A percentile compares a stretch with the other conserved stretches of the same genome.
Conservation (phyloP, 2,329 filamentous ascomycete species). For the Zymoseptoria brevis region DNA sequence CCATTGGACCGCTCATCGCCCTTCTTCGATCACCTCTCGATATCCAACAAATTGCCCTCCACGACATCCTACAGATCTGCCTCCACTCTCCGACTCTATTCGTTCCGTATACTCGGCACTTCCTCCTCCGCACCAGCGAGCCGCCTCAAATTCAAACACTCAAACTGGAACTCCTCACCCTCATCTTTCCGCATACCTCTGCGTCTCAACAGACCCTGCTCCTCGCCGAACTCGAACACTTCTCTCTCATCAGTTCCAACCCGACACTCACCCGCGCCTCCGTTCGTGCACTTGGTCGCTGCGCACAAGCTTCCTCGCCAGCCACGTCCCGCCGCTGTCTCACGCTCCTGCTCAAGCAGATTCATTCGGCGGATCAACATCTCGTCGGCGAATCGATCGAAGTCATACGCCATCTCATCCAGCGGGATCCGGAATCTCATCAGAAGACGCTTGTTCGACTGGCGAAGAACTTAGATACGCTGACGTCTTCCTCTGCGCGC, state of each 20-base stretch:
- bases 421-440: slow-evolving; percentile 76
- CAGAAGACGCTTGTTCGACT: slow-evolving; percentile 77
- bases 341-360: slow-evolving; percentile 73
- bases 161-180: slow-evolving; percentile 82
- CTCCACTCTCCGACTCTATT: slow-evolving; percentile 70
- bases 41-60: slow-evolving; percentile 80
- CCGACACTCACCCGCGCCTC: slow-evolving; percentile 76
- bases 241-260: slow-evolving; percentile 62
- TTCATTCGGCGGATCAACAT: slow-evolving; percentile 78
- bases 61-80: slow-evolving; percentile 92
- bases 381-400: slow-evolving; percentile 89
- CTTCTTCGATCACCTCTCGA: slow-evolving; percentile 77
- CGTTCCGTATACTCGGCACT: slow-evolving; percentile 79
- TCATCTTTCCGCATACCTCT: slow-evolving; percentile 80
- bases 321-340: slow-evolving; percentile 70
- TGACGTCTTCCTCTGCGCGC: slow-evolving; percentile 77
- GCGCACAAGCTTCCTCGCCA: slow-evolving; percentile 65
- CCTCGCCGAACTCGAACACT: slow-evolving; percentile 88
- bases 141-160: slow-evolving; percentile 75
- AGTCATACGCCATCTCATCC: slow-evolving; percentile 90
- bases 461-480: slow-evolving; percentile 83
- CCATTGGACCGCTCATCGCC: slow-evolving; percentile 78
- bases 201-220: slow-evolving; percentile 74
- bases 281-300: slow-evolving; percentile 86
- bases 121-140: slow-evolving; percentile 75